These are phyloP conservation scores for Lupinus albus DNA, from an alignment of 306 rosid species.

Conservation along the genomic window DNA sequence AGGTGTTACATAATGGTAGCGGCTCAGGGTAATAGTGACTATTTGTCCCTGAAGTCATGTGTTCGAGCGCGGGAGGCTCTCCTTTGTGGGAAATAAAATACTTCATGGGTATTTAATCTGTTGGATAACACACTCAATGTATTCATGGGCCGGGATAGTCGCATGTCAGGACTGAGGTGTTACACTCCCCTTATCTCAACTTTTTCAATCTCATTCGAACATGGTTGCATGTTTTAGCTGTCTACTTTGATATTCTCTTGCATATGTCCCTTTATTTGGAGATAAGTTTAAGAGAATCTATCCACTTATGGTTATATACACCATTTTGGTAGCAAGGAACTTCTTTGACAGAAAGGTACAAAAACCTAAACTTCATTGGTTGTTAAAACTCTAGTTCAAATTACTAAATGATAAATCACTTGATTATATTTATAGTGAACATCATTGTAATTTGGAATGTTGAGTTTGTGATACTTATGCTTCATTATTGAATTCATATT, in stretches of 20 bases:
- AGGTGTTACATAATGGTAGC: too few relatives aligned
- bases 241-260: slow-evolving; percentile 12
- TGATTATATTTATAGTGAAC: slow-evolving; percentile 4
- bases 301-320: slow-evolving; percentile 97
- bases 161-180: too few relatives aligned
- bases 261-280: slow-evolving; percentile 80
- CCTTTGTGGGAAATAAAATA: too few relatives aligned
- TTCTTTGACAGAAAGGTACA: slow-evolving; percentile 87
- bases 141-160: too few relatives aligned
- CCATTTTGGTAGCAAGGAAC: slow-evolving; percentile 90
- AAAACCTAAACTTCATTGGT: slow-evolving; percentile 21
- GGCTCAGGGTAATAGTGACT: too few relatives aligned
- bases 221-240: slow-evolving; percentile 21
- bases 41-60: too few relatives aligned
- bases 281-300: slow-evolving; percentile 75
- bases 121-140: too few relatives aligned
- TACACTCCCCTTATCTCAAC: slow-evolving; percentile 98
- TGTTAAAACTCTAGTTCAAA: slow-evolving; percentile 14
- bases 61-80: too few relatives aligned
- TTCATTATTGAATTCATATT: slow-evolving; percentile 26
- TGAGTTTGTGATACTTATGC: background rate
- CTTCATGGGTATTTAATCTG: too few relatives aligned
- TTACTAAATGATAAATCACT: background rate
- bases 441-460: background rate
- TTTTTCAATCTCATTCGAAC: slow-evolving; percentile 80